Conservation (phyloP, 1,284 basidiomycete species). For the Pterulicium gracile region DNA sequence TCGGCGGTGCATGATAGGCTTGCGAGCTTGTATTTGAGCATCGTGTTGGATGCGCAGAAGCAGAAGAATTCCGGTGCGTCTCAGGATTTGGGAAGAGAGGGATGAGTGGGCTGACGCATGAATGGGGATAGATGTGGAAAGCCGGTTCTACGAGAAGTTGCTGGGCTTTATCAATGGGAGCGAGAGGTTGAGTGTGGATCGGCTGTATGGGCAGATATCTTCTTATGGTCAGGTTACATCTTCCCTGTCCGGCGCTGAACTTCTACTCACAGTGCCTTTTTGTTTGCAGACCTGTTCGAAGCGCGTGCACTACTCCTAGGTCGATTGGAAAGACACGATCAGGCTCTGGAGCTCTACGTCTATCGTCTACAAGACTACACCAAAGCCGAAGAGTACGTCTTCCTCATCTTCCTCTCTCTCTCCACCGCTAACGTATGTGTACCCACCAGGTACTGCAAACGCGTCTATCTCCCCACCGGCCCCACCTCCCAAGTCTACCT, state of each 20-base stretch:
- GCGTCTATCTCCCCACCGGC: slow-evolving; percentile 52
- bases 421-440: slow-evolving; percentile 1
- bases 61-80: slow-evolving; percentile 42
- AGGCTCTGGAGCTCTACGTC: slow-evolving; percentile 88
- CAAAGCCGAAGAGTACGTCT: slow-evolving; percentile 78
- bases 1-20: slow-evolving; percentile 79
- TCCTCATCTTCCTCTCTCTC: slow-evolving; percentile 2
- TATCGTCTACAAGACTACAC: slow-evolving; percentile 72
- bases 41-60: slow-evolving; percentile 46
- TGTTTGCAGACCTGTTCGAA: slow-evolving; percentile 63
- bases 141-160: slow-evolving; percentile 55
- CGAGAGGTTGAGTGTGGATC: slow-evolving; percentile 65
- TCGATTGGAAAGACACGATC: slow-evolving; percentile 83
- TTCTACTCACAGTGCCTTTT: slow-evolving; percentile 2
- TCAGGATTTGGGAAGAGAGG: slow-evolving; percentile 2
- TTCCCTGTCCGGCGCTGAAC: not conserved
- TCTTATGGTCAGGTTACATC: slow-evolving; percentile 46
- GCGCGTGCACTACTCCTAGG: slow-evolving; percentile 88
- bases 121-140: slow-evolving; percentile 31
- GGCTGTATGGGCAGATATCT: slow-evolving; percentile 69
- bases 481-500: slow-evolving; percentile 64
- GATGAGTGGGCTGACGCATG: not conserved
- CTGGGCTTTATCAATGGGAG: slow-evolving; percentile 71
- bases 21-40: slow-evolving; percentile 73
- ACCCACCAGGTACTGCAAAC: slow-evolving; percentile 70